These are phyloP conservation scores for Populus euphratica DNA, from an alignment of 345 rosid genomes.

Conservation along the genomic window DNA sequence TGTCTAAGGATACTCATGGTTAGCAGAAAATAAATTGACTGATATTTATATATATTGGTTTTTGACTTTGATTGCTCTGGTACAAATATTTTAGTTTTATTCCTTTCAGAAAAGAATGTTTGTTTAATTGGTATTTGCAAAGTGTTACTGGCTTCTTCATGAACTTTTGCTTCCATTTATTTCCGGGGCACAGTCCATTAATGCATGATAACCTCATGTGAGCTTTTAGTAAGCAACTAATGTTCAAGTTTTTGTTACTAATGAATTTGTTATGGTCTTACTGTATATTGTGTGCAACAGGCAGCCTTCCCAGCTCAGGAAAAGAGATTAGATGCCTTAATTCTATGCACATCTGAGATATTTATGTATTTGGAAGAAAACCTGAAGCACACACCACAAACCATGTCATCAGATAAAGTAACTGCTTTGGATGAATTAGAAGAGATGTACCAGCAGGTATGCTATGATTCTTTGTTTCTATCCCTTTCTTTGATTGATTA, in stretches of 20 bases:
- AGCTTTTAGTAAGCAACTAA: not conserved
- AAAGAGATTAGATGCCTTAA: slow-evolving; percentile 84
- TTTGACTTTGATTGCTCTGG: too few relatives aligned
- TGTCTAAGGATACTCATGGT: too few relatives aligned
- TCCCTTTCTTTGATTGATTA: not conserved
- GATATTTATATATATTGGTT: too few relatives aligned
- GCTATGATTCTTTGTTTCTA: slow-evolving; percentile 7
- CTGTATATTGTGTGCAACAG: slow-evolving; percentile 42
- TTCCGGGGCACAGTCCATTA: not conserved
- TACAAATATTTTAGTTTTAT: not conserved
- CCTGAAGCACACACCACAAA: slow-evolving; percentile 75
- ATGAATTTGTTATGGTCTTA: slow-evolving; percentile 18
- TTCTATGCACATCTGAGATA: slow-evolving; percentile 64
- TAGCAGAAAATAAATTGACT: too few relatives aligned
- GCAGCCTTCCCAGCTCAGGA: slow-evolving; percentile 91
- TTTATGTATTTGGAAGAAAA: slow-evolving; percentile 89
- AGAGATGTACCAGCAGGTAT: slow-evolving; percentile 95
- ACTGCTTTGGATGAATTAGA: slow-evolving; percentile 79
- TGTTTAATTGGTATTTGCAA: not conserved
- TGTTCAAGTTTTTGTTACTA: not conserved
- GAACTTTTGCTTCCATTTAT: not conserved
- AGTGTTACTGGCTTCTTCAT: not conserved
- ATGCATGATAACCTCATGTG: not conserved
- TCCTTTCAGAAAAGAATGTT: not conserved
- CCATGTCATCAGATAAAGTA: slow-evolving; percentile 73